Evolutionary conservation across 306 rosid genomes (phyloP).

Genomic region (Rubus idaeus): DNA sequence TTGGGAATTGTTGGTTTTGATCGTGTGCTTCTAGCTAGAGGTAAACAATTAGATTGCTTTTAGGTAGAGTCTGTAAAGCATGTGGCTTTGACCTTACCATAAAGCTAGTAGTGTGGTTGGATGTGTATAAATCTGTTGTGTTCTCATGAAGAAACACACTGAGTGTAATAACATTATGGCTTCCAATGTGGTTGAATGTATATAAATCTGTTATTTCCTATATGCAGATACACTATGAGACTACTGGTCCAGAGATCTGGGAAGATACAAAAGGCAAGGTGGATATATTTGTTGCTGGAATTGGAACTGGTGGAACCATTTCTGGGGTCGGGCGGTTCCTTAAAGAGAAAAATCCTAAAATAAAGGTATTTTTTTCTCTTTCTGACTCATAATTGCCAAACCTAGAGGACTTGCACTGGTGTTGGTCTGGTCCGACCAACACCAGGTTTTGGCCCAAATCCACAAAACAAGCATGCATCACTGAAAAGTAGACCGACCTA

Average conservation of each 20-base stretch:
- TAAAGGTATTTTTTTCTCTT: constrained; percentile 51
- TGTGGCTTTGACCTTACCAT: constrained; percentile 1
- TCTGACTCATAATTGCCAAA: constrained; percentile 19
- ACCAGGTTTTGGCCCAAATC: not conserved
- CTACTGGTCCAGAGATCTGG: constrained; percentile 99
- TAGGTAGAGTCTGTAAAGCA: not conserved
- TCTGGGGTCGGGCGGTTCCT: constrained; percentile 83
- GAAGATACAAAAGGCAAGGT: constrained; percentile 95
- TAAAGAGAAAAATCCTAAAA: constrained; percentile 73
- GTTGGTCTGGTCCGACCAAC: not conserved
- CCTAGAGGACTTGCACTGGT: not conserved
- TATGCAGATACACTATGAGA: constrained; percentile 89
- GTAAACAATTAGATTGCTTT: not conserved
- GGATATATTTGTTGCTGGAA: constrained; percentile 93
- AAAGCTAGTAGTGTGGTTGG: not conserved
- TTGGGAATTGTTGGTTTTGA: not conserved
- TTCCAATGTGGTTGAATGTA: constrained; percentile 20
- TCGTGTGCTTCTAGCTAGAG: not conserved
- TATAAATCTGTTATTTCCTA: constrained; percentile 8
- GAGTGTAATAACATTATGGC: constrained; percentile 6
- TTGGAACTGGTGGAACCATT: constrained; percentile 99
- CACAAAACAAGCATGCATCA: not conserved
- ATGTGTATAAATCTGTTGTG: not conserved
- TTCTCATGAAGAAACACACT: constrained; percentile 63
- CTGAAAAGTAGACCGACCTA: not conserved